phyloP scores from a whole-genome alignment of 2,329 filamentous ascomycete species.

The Cladosporium sp. region DNA sequence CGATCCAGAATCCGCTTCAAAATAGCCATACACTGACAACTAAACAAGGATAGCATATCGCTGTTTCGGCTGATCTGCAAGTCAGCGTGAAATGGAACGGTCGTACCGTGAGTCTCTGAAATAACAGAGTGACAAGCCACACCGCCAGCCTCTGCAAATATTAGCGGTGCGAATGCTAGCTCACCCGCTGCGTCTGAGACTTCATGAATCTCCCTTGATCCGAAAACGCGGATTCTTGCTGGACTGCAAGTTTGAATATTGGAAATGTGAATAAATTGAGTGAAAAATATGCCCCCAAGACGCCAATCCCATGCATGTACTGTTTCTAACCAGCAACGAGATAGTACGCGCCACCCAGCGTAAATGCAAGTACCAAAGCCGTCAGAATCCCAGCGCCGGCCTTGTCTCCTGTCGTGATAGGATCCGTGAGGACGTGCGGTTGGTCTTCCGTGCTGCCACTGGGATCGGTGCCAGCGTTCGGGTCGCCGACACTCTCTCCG shows the following conservation, averaged over 20 bases:
- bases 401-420: slow-evolving; percentile 60
- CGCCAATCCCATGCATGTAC: neutral
- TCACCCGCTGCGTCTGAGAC: neutral
- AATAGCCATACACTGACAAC: neutral
- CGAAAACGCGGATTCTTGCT: neutral
- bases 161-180: neutral
- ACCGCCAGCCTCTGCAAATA: neutral
- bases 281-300: neutral
- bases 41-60: neutral
- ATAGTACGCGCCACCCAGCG: slow-evolving; percentile 14
- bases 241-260: neutral
- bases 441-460: neutral
- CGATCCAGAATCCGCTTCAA: neutral
- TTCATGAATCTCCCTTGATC: neutral
- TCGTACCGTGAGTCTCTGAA: slow-evolving; percentile 28
- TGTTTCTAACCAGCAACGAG: neutral
- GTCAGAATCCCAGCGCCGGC: slow-evolving; percentile 59
- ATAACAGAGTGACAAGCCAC: slow-evolving; percentile 25
- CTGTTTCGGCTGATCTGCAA: neutral
- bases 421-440: slow-evolving; percentile 44
- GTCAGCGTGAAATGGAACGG: slow-evolving; percentile 25
- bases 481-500: slow-evolving; percentile 50
- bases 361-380: slow-evolving; percentile 13
- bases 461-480: slow-evolving; percentile 41
- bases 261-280: neutral